Percentiles rank a stretch among this genome's conserved stretches.
These are phyloP conservation scores for Hippophae rhamnoides DNA, from an alignment of 306 rosid genomes.

Conservation along the genomic window DNA sequence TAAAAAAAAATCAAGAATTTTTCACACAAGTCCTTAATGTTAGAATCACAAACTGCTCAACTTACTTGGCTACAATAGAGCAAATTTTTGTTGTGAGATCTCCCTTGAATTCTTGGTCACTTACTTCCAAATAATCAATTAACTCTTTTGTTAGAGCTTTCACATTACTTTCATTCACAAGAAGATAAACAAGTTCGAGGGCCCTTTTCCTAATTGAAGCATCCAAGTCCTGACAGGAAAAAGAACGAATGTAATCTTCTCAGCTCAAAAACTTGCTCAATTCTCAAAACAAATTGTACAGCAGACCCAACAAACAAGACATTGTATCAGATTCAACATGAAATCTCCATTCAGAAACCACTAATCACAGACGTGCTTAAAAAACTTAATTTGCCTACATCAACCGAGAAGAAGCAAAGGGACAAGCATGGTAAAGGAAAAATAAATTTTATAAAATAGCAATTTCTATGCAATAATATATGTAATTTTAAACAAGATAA, in stretches of 20 bases:
- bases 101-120: slow-evolving; percentile 79
- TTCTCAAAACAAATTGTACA: background rate
- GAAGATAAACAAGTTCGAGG: slow-evolving; percentile 86
- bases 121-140: slow-evolving; percentile 77
- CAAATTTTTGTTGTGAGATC: slow-evolving; percentile 94
- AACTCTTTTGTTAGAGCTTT: slow-evolving; percentile 84
- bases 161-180: slow-evolving; percentile 81
- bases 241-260: slow-evolving; percentile 22
- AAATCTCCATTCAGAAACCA: no score
- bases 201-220: slow-evolving; percentile 97
- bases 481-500: no score
- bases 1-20: background rate
- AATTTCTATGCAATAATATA: no score
- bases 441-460: no score
- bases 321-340: no score
- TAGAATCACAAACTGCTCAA: slow-evolving; percentile 5
- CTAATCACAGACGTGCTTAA: no score
- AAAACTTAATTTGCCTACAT: no score
- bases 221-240: slow-evolving; percentile 68
- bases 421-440: no score
- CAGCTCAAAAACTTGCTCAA: background rate
- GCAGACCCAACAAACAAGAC: slow-evolving; percentile 3
- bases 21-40: background rate
- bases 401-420: no score
- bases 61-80: slow-evolving; percentile 89